Evolutionary conservation across 495 filamentous ascomycete genomes (phyloP).

Genomic region (Hypoxylon cercidicola): DNA sequence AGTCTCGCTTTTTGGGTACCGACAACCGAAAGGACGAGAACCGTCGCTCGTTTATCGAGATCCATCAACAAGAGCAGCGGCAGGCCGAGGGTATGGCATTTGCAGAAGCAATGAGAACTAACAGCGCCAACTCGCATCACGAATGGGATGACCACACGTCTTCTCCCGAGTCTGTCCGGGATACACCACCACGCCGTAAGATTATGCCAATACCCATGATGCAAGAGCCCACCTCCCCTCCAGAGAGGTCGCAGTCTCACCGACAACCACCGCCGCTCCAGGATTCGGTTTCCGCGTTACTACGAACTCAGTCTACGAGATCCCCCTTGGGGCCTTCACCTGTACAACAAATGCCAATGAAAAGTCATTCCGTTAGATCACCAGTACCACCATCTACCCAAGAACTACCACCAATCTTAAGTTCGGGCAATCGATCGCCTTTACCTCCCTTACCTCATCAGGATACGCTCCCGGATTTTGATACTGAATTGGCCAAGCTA

Average conservation of each 20-base stretch:
- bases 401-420: conserved; percentile 10
- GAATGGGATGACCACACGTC: conserved; percentile 42
- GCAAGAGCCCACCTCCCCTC: conserved; percentile 38
- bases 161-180: conserved; percentile 40
- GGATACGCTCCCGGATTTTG: conserved; percentile 35
- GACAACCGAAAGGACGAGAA: conserved; percentile 52
- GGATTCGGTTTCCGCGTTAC: conserved; percentile 44
- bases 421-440: conserved; percentile 27
- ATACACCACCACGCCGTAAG: conserved; percentile 30
- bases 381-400: conserved; percentile 32
- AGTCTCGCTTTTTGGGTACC: conserved; percentile 48
- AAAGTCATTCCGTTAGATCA: conserved; percentile 33
- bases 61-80: conserved; percentile 77
- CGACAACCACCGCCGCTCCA: conserved; percentile 35
- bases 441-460: conserved; percentile 39
- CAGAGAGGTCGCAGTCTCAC: conserved; percentile 39
- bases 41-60: conserved; percentile 60
- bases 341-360: conserved; percentile 28
- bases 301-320: conserved; percentile 45
- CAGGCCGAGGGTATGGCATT: conserved; percentile 77
- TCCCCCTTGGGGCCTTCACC: conserved; percentile 38
- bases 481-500: conserved; percentile 27
- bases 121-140: conserved; percentile 39
- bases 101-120: conserved; percentile 59
- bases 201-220: conserved; percentile 20